These are phyloP conservation scores for Crithidia bombi DNA, from an alignment of 208 protist species.

Conservation along the genomic window DNA sequence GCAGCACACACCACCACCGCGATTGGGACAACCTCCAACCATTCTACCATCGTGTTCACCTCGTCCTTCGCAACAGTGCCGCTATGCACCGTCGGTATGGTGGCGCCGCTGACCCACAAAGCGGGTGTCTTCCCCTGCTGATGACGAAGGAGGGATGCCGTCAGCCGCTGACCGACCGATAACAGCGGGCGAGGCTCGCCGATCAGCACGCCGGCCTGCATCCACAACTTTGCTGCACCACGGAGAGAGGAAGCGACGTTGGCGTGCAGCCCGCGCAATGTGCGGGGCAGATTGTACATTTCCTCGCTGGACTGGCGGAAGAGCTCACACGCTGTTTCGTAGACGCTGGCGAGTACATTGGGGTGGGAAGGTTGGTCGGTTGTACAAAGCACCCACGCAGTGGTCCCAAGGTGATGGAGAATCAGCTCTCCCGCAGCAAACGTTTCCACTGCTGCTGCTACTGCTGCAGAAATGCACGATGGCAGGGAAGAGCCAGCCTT, in stretches of 20 bases:
- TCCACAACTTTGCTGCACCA: constrained; percentile 18
- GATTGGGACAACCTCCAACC: constrained; percentile 20
- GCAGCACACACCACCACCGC: constrained; percentile 4
- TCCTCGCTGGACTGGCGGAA: constrained; percentile 22
- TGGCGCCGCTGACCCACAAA: neutral
- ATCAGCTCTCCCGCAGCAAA: neutral
- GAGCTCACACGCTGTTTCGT: constrained; percentile 5
- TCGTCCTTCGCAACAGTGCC: neutral
- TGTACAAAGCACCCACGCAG: neutral
- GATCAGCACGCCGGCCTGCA: constrained; percentile 35
- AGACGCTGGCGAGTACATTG: neutral
- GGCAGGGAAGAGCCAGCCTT: no score
- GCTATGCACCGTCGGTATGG: no score
- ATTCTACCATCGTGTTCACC: neutral
- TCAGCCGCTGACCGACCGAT: constrained; percentile 17
- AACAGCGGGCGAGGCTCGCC: constrained; percentile 18
- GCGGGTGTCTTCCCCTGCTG: neutral
- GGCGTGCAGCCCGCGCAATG: neutral
- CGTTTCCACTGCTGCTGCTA: neutral
- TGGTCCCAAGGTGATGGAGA: neutral
- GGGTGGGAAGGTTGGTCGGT: no score
- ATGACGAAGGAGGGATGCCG: neutral
- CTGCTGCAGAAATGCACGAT: neutral
- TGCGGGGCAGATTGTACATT: neutral
- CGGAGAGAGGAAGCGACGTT: neutral